Percentiles rank a stretch among this genome's conserved stretches.
These are phyloP conservation scores for Thelephora terrestris DNA, from an alignment of 1,284 basidiomycete genomes.

Conservation along the genomic window DNA sequence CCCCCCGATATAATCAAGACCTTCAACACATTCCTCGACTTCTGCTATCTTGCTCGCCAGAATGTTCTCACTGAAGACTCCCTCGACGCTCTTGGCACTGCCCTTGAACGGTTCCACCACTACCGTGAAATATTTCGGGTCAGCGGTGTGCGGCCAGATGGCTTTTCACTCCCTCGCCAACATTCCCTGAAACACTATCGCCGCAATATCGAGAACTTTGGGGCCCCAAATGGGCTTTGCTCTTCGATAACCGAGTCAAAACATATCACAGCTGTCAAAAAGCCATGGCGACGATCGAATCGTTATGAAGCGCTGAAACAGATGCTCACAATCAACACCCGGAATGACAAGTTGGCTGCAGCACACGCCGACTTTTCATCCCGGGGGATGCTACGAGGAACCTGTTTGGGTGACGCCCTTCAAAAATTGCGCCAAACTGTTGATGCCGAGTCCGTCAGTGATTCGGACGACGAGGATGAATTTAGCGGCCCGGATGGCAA, in stretches of 20 bases:
- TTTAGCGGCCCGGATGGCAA: too few species aligned
- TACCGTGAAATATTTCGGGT: too few species aligned
- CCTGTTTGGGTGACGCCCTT: too few species aligned
- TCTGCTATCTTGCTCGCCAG: slow-evolving; percentile 10
- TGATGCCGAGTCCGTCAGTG: too few species aligned
- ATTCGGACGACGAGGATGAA: too few species aligned
- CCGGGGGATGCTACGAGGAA: too few species aligned
- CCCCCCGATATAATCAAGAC: slow-evolving; percentile 8
- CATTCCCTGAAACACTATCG: slow-evolving; percentile 13
- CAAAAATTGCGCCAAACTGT: too few species aligned
- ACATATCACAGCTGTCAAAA: too few species aligned
- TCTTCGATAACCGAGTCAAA: slow-evolving; percentile 17
- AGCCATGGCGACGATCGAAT: slow-evolving; percentile 24
- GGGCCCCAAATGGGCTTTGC: too few species aligned
- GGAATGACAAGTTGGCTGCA: too few species aligned
- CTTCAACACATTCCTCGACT: slow-evolving; percentile 8
- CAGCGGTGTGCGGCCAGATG: slow-evolving; percentile 9
- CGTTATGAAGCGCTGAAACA: slow-evolving; percentile 19
- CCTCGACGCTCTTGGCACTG: not conserved
- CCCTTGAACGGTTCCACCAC: slow-evolving; percentile 8
- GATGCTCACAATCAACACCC: too few species aligned
- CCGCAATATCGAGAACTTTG: slow-evolving; percentile 11
- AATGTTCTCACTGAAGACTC: slow-evolving; percentile 1
- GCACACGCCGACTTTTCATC: not conserved
- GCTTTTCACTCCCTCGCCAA: slow-evolving; percentile 15